phyloP scores from a whole-genome alignment of 352 stramenopile genomes.

The Phytophthora uliginosa region DNA sequence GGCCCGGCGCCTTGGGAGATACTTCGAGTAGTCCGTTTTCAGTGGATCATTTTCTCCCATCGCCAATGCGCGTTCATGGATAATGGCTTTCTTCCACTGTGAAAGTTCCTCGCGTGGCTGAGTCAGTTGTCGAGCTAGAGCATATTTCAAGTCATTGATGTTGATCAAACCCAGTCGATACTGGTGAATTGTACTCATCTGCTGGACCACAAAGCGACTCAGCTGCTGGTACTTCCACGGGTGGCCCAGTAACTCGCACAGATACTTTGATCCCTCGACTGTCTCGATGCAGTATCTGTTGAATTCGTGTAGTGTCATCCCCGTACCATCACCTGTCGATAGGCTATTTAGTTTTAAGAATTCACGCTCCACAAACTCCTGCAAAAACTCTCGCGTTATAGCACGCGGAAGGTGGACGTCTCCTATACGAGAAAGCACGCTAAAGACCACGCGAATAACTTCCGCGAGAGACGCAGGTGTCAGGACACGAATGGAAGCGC shows the following conservation, averaged over 20 bases:
- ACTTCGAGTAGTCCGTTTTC: constrained; percentile 95
- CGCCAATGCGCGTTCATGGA: constrained; percentile 90
- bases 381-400: constrained; percentile 53
- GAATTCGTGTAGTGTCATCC: constrained; percentile 89
- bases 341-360: constrained; percentile 66
- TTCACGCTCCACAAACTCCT: constrained; percentile 61
- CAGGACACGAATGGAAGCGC: constrained; percentile 50
- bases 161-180: constrained; percentile 91
- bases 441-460: constrained; percentile 68
- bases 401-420: constrained; percentile 56
- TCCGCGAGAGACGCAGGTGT: constrained; percentile 50
- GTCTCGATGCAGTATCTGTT: constrained; percentile 60
- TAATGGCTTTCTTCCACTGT: constrained; percentile 70
- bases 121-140: constrained; percentile 62
- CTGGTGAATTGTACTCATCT: constrained; percentile 88
- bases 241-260: constrained; percentile 68
- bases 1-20: constrained; percentile 75
- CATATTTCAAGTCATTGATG: constrained; percentile 91
- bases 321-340: constrained; percentile 28
- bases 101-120: constrained; percentile 67
- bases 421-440: constrained; percentile 58
- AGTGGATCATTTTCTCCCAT: constrained; percentile 94
- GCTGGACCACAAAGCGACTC: constrained; percentile 86
- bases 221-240: constrained; percentile 86
- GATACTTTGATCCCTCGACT: constrained; percentile 74